Conservation (phyloP, 805 yeast species). For the Allodekkera sacchari region DNA sequence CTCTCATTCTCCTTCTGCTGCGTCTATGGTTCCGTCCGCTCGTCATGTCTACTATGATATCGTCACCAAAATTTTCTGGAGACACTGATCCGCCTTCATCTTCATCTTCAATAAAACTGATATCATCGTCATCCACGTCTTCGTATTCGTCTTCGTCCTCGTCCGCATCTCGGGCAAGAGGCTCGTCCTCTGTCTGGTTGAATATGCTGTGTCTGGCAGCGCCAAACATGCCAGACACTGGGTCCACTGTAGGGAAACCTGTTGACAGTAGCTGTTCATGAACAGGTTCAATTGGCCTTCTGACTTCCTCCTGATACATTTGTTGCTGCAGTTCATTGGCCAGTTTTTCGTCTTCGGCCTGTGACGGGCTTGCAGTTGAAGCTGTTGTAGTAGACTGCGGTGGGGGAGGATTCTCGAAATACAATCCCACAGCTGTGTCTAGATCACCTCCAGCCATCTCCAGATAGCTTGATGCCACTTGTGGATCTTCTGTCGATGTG, state of each 20-base stretch:
- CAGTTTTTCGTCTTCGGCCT: conserved; percentile 33
- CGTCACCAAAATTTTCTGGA: conserved; percentile 28
- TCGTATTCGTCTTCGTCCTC: conserved; percentile 32
- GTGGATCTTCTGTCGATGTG: conserved; percentile 63
- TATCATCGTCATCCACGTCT: conserved; percentile 30
- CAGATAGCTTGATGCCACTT: conserved; percentile 65
- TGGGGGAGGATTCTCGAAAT: conserved; percentile 56
- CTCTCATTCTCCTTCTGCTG: conserved; percentile 21
- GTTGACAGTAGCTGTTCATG: conserved; percentile 52
- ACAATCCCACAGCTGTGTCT: conserved; percentile 79
- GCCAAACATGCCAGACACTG: conserved; percentile 40
- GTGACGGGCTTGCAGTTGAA: background rate
- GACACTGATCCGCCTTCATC: conserved; percentile 29
- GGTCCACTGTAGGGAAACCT: conserved; percentile 12
- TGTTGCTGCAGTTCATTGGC: conserved; percentile 61
- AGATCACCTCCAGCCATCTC: conserved; percentile 71
- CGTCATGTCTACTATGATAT: conserved; percentile 28
- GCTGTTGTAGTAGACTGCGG: conserved; percentile 5
- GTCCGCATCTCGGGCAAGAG: conserved; percentile 25
- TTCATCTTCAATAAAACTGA: conserved; percentile 22
- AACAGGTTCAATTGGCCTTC: conserved; percentile 71
- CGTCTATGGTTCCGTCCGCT: conserved; percentile 5
- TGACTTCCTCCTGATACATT: conserved; percentile 48
- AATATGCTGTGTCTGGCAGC: conserved; percentile 43
- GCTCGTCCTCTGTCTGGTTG: conserved; percentile 41